Conservation (phyloP, 106 monocot species). For the Cymbidium sinense region DNA sequence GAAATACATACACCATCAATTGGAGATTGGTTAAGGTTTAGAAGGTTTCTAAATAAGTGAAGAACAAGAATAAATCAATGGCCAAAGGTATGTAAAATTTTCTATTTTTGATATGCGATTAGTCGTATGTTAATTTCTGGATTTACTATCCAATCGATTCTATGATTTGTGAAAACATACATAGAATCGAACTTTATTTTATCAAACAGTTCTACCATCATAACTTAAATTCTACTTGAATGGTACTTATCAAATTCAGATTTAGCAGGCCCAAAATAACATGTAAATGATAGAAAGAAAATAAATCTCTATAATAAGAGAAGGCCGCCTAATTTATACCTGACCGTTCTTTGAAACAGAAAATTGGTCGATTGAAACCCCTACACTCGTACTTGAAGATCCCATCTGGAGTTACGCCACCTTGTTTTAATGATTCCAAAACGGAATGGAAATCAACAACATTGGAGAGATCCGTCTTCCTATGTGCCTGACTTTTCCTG, state of each 20-base stretch:
- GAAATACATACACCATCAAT: too few species aligned
- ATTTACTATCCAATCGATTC: too few species aligned
- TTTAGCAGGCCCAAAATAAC: background rate
- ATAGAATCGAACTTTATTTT: too few species aligned
- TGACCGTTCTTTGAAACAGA: slow-evolving; percentile 54
- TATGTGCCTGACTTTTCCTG: slow-evolving; percentile 28
- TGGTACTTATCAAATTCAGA: background rate
- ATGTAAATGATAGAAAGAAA: background rate
- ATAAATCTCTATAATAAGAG: background rate
- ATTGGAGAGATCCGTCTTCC: slow-evolving; percentile 52
- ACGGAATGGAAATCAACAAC: slow-evolving; percentile 66
- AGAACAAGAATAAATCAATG: too few species aligned
- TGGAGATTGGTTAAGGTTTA: too few species aligned
- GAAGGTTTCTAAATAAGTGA: too few species aligned
- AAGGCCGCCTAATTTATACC: slow-evolving; percentile 14
- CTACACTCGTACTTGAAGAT: slow-evolving; percentile 29
- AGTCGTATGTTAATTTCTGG: too few species aligned
- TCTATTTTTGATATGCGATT: too few species aligned
- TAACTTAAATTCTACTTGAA: background rate
- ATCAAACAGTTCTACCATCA: background rate
- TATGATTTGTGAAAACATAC: too few species aligned
- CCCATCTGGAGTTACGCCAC: slow-evolving; percentile 33
- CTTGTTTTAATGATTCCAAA: slow-evolving; percentile 29
- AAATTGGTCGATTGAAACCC: slow-evolving; percentile 48
- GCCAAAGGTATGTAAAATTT: too few species aligned